Base-by-base conservation (phyloP, 345 rosid species). In the Alliaria petiolata region DNA sequence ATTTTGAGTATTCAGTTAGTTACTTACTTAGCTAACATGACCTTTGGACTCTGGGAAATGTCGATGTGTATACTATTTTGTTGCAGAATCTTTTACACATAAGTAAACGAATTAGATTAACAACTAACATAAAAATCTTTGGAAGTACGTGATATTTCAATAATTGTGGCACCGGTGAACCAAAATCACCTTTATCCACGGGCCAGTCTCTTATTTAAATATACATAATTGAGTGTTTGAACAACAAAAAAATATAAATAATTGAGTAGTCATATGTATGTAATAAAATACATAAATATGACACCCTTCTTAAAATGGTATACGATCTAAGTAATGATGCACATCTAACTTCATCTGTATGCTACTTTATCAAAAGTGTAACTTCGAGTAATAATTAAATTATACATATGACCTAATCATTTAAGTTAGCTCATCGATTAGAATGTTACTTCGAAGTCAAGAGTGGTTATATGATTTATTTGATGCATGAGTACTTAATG, bases 111-210 rank as follows among this genome's bases (percentile, higher is more conserved):
- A 13, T 35, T 55, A 6, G 3, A 44, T 16, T 13, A 39, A 14
- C 25, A 73, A 17, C 9, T 25, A 22, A 54, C n/a, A n/a, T n/a
- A n/a, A n/a, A n/a, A 39, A 74, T 40, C 49, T 60, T 16, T 60
- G 60, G 39, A 40, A 7, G n/a, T 51, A 42, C 57, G n/a, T n/a
- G 52, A 22, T 25, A n/a, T 14, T 25, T 19, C 56, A 75, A 52
- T 74, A 35, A 43, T 59, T 75, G 63, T 68, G 58, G 73, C 25
- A 59, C 69, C 15, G 79, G 64, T 75, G 79, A 68, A 75, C 79
- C 26, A 75, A 34, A 65, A 26, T 16, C 55, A 65, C 67, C 53
- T 57, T 58, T 66, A 65, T 17, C 42, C 59, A 65, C 58, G 16
- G 11, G 36, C 58, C 17, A 65, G 25, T 13, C 57, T 11, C 26